Evolutionary conservation across 2,329 filamentous ascomycete genomes (phyloP).

Genomic region (Harringtonia lauricola): DNA sequence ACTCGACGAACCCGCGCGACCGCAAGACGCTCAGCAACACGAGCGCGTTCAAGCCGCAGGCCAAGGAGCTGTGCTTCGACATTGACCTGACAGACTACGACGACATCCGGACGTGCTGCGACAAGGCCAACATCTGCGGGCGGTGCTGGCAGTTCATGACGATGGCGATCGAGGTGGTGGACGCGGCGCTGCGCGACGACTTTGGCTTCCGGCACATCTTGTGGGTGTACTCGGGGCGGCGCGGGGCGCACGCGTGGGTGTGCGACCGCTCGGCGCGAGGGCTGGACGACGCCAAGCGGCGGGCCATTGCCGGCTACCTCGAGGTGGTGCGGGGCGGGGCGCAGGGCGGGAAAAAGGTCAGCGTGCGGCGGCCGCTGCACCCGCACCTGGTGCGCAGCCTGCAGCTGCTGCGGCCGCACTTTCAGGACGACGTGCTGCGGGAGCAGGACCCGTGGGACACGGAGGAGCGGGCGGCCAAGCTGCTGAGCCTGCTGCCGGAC

Average conservation of each 20-base stretch:
- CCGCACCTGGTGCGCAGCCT: slow-evolving; percentile 84
- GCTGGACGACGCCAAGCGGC: slow-evolving; percentile 77
- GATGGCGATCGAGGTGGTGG: slow-evolving; percentile 93
- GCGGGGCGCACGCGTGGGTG: slow-evolving; percentile 96
- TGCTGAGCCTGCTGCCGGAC: slow-evolving; percentile 80
- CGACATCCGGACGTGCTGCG: slow-evolving; percentile 89
- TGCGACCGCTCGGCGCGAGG: slow-evolving; percentile 79
- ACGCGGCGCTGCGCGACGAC: slow-evolving; percentile 77
- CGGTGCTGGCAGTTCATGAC: slow-evolving; percentile 97
- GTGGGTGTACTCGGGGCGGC: slow-evolving; percentile 96
- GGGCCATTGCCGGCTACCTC: slow-evolving; percentile 78
- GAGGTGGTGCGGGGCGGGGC: slow-evolving; percentile 82
- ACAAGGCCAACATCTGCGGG: slow-evolving; percentile 82
- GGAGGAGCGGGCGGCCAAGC: slow-evolving; percentile 58
- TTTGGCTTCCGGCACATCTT: slow-evolving; percentile 96
- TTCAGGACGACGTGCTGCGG: slow-evolving; percentile 69
- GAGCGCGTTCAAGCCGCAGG: slow-evolving; percentile 71
- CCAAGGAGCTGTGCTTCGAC: slow-evolving; percentile 97
- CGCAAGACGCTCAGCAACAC: slow-evolving; percentile 77
- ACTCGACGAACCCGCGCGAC: slow-evolving; percentile 86
- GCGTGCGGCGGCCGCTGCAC: slow-evolving; percentile 73
- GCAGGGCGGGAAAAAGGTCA: slow-evolving; percentile 78
- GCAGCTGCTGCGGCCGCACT: slow-evolving; percentile 72
- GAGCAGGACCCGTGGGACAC: slow-evolving; percentile 79
- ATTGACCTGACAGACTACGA: slow-evolving; percentile 99